A percentile compares a stretch with the other conserved stretches of the same genome.
phyloP scores from a whole-genome alignment of 768 basidiomycete genomes.

The Coprinopsis cinerea region DNA sequence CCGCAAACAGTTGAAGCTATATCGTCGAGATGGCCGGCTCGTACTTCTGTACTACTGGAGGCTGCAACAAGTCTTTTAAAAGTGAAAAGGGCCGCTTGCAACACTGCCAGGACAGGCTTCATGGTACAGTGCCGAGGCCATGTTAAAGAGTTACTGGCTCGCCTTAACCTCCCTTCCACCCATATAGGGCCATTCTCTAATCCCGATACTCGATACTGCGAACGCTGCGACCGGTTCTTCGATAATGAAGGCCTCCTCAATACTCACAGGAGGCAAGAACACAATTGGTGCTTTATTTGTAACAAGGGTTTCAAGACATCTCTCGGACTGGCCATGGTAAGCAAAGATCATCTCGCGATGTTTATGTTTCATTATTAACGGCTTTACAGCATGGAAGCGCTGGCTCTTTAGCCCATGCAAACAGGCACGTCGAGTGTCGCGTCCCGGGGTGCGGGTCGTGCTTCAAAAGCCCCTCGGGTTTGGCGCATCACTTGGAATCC shows the following conservation, averaged over 20 bases:
- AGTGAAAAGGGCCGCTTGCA: not conserved
- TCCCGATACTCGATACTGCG: not conserved
- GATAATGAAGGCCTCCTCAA: not conserved
- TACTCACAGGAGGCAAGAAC: slow-evolving; percentile 8
- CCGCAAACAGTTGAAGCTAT: not conserved
- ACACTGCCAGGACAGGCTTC: not conserved
- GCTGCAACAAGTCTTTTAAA: slow-evolving; percentile 1
- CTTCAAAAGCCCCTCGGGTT: slow-evolving; percentile 30
- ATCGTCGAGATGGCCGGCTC: not conserved
- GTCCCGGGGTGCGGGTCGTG: slow-evolving; percentile 20
- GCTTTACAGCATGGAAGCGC: slow-evolving; percentile 19
- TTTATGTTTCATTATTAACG: too few relatives aligned
- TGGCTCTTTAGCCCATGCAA: slow-evolving; percentile 23
- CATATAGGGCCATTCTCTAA: not conserved
- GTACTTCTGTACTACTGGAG: not conserved
- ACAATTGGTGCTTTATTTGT: slow-evolving; percentile 32
- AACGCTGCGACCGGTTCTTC: not conserved
- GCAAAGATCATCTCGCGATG: slow-evolving; percentile 7
- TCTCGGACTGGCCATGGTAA: slow-evolving; percentile 10
- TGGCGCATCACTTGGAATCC: slow-evolving; percentile 35
- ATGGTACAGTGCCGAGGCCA: slow-evolving; percentile 5
- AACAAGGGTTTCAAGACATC: slow-evolving; percentile 21
- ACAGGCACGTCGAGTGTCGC: slow-evolving; percentile 24
- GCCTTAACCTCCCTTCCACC: not conserved
- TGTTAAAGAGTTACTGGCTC: too few relatives aligned